Conservation (phyloP, 2,329 filamentous ascomycete genomes). For the Botrytis aclada region DNA sequence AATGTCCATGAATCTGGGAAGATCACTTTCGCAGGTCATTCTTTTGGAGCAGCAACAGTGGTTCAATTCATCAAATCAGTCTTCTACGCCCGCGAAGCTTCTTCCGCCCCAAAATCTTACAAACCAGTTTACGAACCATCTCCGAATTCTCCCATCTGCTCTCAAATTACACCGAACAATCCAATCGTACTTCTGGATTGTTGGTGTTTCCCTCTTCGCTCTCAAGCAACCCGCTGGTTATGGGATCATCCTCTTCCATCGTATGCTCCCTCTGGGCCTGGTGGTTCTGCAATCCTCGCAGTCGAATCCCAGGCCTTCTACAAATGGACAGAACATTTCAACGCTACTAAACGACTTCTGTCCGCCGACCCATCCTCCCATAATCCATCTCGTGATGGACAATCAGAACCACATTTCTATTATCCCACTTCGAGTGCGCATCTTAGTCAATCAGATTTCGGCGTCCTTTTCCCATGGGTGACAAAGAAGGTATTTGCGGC, state of each 20-base stretch:
- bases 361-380: constrained; percentile 53
- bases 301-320: constrained; percentile 75
- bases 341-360: constrained; percentile 63
- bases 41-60: constrained; percentile 72
- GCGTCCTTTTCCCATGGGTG: constrained; percentile 73
- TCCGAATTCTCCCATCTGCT: constrained; percentile 52
- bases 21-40: constrained; percentile 75
- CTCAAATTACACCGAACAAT: constrained; percentile 66
- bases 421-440: constrained; percentile 74
- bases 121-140: constrained; percentile 61
- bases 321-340: constrained; percentile 72
- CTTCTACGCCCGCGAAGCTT: constrained; percentile 56
- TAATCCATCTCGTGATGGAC: constrained; percentile 32
- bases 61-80: constrained; percentile 77
- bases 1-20: constrained; percentile 68
- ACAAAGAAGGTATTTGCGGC: constrained; percentile 57
- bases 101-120: constrained; percentile 46
- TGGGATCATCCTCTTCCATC: constrained; percentile 71
- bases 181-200: constrained; percentile 72
- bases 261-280: constrained; percentile 53
- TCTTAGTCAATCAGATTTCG: constrained; percentile 80
- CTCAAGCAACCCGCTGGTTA: constrained; percentile 59
- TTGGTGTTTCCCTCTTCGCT: constrained; percentile 73
- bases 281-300: constrained; percentile 61
- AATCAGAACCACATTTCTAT: constrained; percentile 61